These are phyloP conservation scores for Glaciozyma martinii DNA, from an alignment of 768 basidiomycete genomes.

Conservation along the genomic window DNA sequence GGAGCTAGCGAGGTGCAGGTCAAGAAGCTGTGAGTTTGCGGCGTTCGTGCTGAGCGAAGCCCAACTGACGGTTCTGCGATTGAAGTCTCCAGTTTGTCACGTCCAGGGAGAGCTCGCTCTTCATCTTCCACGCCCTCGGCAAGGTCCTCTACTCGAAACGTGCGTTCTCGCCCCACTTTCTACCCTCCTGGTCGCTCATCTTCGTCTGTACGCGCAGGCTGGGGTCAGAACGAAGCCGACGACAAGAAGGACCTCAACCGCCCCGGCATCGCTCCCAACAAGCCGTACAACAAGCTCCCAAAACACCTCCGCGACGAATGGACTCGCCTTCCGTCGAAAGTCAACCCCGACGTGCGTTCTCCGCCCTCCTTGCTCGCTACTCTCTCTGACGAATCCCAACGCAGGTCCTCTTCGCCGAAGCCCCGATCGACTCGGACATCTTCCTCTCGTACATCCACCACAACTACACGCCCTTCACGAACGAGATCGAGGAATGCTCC, in stretches of 20 bases:
- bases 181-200: not conserved
- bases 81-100: slow-evolving; percentile 62
- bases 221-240: slow-evolving; percentile 31
- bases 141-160: slow-evolving; percentile 94
- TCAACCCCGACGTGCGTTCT: slow-evolving; percentile 36
- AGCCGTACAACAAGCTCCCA: slow-evolving; percentile 23
- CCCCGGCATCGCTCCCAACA: slow-evolving; percentile 10
- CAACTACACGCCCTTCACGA: slow-evolving; percentile 79
- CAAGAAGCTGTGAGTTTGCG: slow-evolving; percentile 36
- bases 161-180: slow-evolving; percentile 37
- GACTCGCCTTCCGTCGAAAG: slow-evolving; percentile 30
- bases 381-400: not conserved
- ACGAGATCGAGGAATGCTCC: slow-evolving; percentile 63
- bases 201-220: slow-evolving; percentile 17
- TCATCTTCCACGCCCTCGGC: slow-evolving; percentile 84
- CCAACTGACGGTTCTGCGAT: not conserved
- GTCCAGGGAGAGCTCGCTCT: slow-evolving; percentile 71
- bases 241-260: slow-evolving; percentile 33
- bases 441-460: slow-evolving; percentile 88
- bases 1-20: slow-evolving; percentile 21
- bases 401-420: slow-evolving; percentile 67
- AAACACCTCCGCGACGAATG: slow-evolving; percentile 26
- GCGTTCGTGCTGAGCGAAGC: not conserved
- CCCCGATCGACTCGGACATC: slow-evolving; percentile 81
- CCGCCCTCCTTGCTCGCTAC: not conserved